These are phyloP conservation scores for Chrysoporthe deuterocubensis DNA, from an alignment of 2,329 filamentous ascomycete species.

Conservation along the genomic window DNA sequence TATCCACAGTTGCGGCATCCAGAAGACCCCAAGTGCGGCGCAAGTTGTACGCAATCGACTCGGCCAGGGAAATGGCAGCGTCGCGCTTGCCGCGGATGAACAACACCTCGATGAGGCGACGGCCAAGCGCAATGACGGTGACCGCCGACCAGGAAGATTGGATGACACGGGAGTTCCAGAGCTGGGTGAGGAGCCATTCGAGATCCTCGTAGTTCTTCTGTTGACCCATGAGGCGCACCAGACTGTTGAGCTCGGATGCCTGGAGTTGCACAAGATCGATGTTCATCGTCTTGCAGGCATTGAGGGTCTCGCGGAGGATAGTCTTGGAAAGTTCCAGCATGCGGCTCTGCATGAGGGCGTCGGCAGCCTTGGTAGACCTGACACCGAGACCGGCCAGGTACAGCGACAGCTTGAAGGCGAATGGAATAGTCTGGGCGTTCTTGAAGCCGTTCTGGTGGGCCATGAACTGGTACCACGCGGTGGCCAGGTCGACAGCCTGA, in stretches of 20 bases:
- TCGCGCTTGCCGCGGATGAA: slow-evolving; percentile 28
- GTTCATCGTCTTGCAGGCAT: slow-evolving; percentile 29
- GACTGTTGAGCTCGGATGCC: slow-evolving; percentile 29
- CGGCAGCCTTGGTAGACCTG: slow-evolving; percentile 35
- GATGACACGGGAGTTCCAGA: slow-evolving; percentile 30
- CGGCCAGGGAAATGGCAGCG: slow-evolving; percentile 28
- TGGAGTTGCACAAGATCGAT: slow-evolving; percentile 29
- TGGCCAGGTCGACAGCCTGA: slow-evolving; percentile 26
- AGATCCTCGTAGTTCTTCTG: slow-evolving; percentile 31
- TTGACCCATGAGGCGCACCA: slow-evolving; percentile 29
- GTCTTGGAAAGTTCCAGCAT: slow-evolving; percentile 30
- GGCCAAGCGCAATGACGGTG: slow-evolving; percentile 28
- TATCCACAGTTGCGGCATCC: slow-evolving; percentile 29
- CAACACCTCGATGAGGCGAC: slow-evolving; percentile 29
- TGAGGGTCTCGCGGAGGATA: slow-evolving; percentile 29
- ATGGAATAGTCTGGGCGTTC: slow-evolving; percentile 28
- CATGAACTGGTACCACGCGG: slow-evolving; percentile 30
- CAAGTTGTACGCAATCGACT: slow-evolving; percentile 30
- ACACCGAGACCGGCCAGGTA: slow-evolving; percentile 30
- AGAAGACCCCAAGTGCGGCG: slow-evolving; percentile 30
- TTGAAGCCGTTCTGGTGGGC: slow-evolving; percentile 29
- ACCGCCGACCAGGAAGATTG: slow-evolving; percentile 27
- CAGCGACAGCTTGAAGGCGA: slow-evolving; percentile 29
- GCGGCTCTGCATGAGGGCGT: slow-evolving; percentile 27
- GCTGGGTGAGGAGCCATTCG: slow-evolving; percentile 30